Percentiles rank a stretch among this genome's conserved stretches.
phyloP scores from a whole-genome alignment of 805 yeast genomes.

The Candida coquimbonensis region DNA sequence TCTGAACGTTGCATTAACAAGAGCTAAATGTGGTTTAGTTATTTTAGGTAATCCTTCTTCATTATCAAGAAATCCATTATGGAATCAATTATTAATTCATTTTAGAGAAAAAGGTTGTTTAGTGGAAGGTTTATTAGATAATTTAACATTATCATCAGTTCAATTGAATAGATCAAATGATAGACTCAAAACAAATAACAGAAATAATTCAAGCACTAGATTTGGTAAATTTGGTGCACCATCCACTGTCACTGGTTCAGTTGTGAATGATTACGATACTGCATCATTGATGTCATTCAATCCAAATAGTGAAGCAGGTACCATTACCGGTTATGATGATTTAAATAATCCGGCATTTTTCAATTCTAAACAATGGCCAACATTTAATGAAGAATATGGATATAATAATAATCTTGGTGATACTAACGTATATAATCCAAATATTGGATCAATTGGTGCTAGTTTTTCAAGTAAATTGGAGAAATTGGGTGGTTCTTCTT shows the following conservation, averaged over 20 bases:
- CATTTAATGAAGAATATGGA: conserved; percentile 17
- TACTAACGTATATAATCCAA: conserved; percentile 13
- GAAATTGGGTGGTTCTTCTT: conserved; percentile 21
- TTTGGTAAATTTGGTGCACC: conserved; percentile 7
- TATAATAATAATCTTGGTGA: conserved; percentile 3
- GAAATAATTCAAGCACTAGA: not conserved
- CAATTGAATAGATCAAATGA: conserved; percentile 33
- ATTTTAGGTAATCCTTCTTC: conserved; percentile 82
- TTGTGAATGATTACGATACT: conserved; percentile 28
- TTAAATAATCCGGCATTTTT: conserved; percentile 16
- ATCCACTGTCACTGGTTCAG: conserved; percentile 13
- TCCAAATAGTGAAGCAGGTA: conserved; percentile 20
- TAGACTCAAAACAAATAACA: conserved; percentile 4
- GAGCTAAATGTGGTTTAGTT: conserved; percentile 78
- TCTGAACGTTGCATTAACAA: conserved; percentile 80
- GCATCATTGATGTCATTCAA: conserved; percentile 32
- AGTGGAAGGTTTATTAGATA: conserved; percentile 85
- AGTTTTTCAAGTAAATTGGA: conserved; percentile 30
- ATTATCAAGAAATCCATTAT: conserved; percentile 58
- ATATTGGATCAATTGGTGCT: conserved; percentile 20
- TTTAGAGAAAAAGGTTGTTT: conserved; percentile 80
- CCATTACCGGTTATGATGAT: not conserved
- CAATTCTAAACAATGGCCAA: conserved; percentile 18
- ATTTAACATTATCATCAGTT: conserved; percentile 64
- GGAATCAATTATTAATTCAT: conserved; percentile 74